Percentiles rank a stretch among this genome's conserved stretches.
These are phyloP conservation scores for Paramecium biaurelia DNA, from an alignment of 73 alveolate genomes.

Conservation along the genomic window DNA sequence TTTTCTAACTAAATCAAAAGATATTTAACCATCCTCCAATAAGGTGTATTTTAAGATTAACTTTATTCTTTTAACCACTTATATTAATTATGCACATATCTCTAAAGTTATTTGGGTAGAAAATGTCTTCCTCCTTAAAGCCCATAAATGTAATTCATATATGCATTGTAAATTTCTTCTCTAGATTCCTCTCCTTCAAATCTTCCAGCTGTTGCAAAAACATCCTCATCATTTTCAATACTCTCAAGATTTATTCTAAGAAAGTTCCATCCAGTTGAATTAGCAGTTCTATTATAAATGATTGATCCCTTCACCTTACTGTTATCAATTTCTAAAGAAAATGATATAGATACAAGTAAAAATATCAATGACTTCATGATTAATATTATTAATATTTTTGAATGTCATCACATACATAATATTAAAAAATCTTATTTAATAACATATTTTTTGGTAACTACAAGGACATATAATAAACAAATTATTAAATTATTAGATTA, in stretches of 20 bases:
- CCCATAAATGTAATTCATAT: background rate
- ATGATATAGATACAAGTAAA: background rate
- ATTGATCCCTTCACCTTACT: background rate
- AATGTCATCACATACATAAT: background rate
- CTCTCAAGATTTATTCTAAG: background rate
- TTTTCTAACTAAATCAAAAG: constrained; percentile 26
- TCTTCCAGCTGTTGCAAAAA: constrained; percentile 37
- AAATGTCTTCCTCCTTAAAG: constrained; percentile 2
- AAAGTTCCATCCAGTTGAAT: constrained; percentile 54
- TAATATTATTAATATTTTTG: background rate
- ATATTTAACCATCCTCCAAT: constrained; percentile 46
- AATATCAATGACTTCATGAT: background rate
- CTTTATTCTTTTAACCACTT: constrained; percentile 33
- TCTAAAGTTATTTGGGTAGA: background rate
- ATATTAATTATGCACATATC: background rate
- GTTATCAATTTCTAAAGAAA: background rate
- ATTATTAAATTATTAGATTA: too few species aligned
- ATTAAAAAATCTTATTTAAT: background rate
- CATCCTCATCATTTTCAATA: constrained; percentile 10
- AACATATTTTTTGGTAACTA: background rate
- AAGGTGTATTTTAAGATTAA: background rate
- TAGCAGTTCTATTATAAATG: constrained; percentile 23
- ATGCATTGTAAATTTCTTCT: constrained; percentile 41
- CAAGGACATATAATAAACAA: too few species aligned
- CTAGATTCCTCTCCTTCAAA: constrained; percentile 35